These are phyloP conservation scores for Ilyonectria robusta DNA, from an alignment of 2,329 filamentous ascomycete species.

Conservation along the genomic window DNA sequence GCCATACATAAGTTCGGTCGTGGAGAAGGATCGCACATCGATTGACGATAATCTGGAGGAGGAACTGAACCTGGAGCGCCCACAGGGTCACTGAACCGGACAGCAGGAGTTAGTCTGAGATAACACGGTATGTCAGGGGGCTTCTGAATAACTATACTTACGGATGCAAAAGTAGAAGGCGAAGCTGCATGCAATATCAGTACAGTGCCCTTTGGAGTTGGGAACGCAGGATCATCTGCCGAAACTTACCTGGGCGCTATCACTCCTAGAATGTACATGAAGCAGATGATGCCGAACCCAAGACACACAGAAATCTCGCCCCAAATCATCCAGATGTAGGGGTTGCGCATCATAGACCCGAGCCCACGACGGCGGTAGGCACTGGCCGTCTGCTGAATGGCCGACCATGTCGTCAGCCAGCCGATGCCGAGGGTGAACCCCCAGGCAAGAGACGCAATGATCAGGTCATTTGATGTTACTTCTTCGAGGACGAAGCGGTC, in stretches of 20 bases:
- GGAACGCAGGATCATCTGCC: background rate
- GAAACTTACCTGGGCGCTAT: slow-evolving; percentile 30
- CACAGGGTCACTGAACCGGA: slow-evolving; percentile 15
- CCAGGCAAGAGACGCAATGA: slow-evolving; percentile 49
- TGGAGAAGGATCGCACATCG: slow-evolving; percentile 26
- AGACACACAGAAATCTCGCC: slow-evolving; percentile 58
- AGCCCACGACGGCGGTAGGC: slow-evolving; percentile 49
- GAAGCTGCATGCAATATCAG: slow-evolving; percentile 1
- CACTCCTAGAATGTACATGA: slow-evolving; percentile 35
- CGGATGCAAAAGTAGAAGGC: slow-evolving; percentile 28
- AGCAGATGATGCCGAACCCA: slow-evolving; percentile 55
- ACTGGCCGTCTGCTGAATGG: slow-evolving; percentile 51
- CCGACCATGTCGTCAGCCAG: slow-evolving; percentile 54
- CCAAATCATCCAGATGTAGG: slow-evolving; percentile 64
- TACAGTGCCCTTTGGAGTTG: background rate
- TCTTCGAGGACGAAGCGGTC: slow-evolving; percentile 17
- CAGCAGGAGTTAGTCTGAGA: background rate
- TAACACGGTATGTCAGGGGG: no score
- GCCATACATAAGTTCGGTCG: slow-evolving; percentile 16
- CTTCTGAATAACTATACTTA: background rate
- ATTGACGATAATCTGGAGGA: slow-evolving; percentile 39
- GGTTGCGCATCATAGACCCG: slow-evolving; percentile 51
- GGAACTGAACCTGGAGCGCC: slow-evolving; percentile 30
- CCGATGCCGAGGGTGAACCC: slow-evolving; percentile 57
- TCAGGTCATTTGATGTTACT: slow-evolving; percentile 26